Evolutionary conservation across 116 monocot species (phyloP).

Genomic region (Papilionanthe hybrid): DNA sequence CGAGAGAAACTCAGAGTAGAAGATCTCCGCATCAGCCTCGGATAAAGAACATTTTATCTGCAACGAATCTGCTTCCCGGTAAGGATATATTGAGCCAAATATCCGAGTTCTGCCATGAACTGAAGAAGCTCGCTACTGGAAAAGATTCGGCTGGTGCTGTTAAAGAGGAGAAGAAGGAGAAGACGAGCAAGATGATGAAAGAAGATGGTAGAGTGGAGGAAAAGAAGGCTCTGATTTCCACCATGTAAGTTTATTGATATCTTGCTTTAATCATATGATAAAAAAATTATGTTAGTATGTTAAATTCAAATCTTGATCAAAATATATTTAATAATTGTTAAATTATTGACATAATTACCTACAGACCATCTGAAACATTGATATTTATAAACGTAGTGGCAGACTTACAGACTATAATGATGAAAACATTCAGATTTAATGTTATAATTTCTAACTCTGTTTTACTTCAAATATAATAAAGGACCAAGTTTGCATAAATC

Average conservation of each 20-base stretch:
- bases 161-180: slow-evolving; percentile 3
- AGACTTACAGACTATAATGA: no score
- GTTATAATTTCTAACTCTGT: no score
- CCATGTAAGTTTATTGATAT: slow-evolving; percentile 2
- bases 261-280: no score
- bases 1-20: neutral
- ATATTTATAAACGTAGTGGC: no score
- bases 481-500: no score
- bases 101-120: slow-evolving; percentile 75
- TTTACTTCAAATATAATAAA: no score
- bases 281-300: no score
- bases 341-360: no score
- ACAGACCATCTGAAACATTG: no score
- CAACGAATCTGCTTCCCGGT: slow-evolving; percentile 73
- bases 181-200: slow-evolving; percentile 3
- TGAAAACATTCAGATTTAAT: no score
- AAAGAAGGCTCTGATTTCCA: neutral
- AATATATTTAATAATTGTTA: no score
- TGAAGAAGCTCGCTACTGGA: slow-evolving; percentile 56
- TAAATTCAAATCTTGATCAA: no score
- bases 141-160: neutral
- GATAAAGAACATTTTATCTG: slow-evolving; percentile 64
- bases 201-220: slow-evolving; percentile 2
- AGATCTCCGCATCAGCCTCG: slow-evolving; percentile 4
- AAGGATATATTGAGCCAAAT: slow-evolving; percentile 79